Percentiles rank a stretch among this genome's conserved stretches.
Conservation (phyloP, 2,329 filamentous ascomycete species). For the Ophiostoma sp. region DNA sequence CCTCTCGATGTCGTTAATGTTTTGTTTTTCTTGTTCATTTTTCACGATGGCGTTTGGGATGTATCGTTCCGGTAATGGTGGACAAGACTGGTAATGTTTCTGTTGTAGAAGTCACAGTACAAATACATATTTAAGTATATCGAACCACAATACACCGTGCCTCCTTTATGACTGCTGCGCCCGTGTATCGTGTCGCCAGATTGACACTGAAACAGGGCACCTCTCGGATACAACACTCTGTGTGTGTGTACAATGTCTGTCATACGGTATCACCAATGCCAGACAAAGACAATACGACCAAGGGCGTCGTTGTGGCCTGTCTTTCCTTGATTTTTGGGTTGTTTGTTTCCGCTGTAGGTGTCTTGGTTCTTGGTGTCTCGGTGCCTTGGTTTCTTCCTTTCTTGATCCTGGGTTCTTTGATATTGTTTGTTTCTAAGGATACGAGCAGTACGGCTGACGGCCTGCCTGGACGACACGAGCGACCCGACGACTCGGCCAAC, state of each 20-base stretch:
- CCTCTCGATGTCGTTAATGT: not conserved
- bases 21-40: not conserved
- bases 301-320: not conserved
- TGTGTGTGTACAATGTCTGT: not conserved
- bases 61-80: not conserved
- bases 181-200: not conserved
- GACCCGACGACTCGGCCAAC: not conserved
- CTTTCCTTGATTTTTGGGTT: not conserved
- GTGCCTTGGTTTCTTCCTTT: not conserved
- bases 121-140: too few species aligned
- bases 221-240: not conserved
- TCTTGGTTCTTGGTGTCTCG: too few species aligned
- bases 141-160: too few species aligned
- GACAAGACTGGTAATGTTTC: not conserved
- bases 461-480: not conserved
- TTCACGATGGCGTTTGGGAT: not conserved
- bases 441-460: not conserved
- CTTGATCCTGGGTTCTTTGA: not conserved
- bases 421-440: not conserved
- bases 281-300: not conserved
- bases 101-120: not conserved
- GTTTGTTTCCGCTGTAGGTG: too few species aligned
- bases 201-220: not conserved
- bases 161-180: not conserved
- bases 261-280: not conserved